Percentiles rank a stretch among this genome's conserved stretches.
These are phyloP conservation scores for Stenogyne calaminthoides DNA, from an alignment of 305 asterid species.

Conservation along the genomic window DNA sequence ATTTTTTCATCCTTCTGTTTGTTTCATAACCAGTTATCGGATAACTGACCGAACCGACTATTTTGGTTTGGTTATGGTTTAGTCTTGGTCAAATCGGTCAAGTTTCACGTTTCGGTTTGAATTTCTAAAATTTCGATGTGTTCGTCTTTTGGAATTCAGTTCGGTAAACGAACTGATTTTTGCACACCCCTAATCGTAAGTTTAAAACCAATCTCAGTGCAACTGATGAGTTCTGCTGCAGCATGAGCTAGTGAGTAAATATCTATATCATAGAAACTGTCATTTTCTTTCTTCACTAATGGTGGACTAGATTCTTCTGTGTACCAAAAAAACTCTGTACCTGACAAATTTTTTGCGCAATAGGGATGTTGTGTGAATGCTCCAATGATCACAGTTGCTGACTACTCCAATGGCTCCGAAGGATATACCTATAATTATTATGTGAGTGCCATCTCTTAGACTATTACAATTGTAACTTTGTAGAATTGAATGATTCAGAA, in stretches of 20 bases:
- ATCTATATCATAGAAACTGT: background rate
- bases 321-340: background rate
- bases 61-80: too few species aligned
- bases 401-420: constrained; percentile 95
- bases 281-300: background rate
- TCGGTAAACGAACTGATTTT: too few species aligned
- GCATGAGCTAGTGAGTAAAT: background rate
- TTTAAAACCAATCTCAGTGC: background rate
- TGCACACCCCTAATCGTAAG: background rate
- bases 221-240: background rate
- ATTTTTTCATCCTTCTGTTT: too few species aligned
- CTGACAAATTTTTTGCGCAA: constrained; percentile 25
- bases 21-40: too few species aligned
- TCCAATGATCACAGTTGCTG: constrained; percentile 98
- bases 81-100: too few species aligned
- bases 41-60: too few species aligned
- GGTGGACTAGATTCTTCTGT: background rate
- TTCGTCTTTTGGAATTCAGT: too few species aligned
- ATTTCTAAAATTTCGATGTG: too few species aligned
- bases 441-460: constrained; percentile 48
- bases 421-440: constrained; percentile 84
- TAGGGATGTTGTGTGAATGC: constrained; percentile 99
- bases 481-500: background rate
- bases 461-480: background rate
- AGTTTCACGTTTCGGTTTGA: too few species aligned